Conservation (phyloP, 164 flowering plant genomes). For the Taxillus chinensis region DNA sequence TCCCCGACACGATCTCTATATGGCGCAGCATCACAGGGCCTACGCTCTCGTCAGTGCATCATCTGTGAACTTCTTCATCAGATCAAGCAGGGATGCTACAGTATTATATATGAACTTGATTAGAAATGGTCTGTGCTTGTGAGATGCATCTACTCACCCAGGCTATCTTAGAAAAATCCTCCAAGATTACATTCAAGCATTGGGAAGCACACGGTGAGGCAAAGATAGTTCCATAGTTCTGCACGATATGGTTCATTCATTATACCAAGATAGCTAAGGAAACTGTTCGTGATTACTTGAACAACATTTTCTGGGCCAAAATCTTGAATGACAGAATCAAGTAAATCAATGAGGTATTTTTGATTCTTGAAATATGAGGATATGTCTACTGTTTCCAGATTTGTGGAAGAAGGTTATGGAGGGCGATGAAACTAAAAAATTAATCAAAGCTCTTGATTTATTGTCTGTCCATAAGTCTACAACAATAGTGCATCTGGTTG, state of each 20-base stretch:
- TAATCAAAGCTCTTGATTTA: constrained; percentile 69
- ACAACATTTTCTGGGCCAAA: constrained; percentile 83
- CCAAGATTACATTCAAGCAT: constrained; percentile 70
- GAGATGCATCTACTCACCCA: constrained; percentile 75
- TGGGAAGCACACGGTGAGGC: constrained; percentile 82
- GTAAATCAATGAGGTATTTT: constrained; percentile 60
- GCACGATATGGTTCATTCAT: constrained; percentile 53
- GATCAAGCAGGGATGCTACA: constrained; percentile 54
- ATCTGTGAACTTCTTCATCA: constrained; percentile 75
- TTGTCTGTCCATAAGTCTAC: constrained; percentile 92
- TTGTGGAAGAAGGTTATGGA: constrained; percentile 80
- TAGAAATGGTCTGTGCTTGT: constrained; percentile 72
- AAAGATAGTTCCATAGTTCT: constrained; percentile 61
- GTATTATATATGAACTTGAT: constrained; percentile 73
- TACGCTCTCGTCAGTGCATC: too few relatives aligned
- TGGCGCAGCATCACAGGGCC: too few relatives aligned
- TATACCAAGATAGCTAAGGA: constrained; percentile 53
- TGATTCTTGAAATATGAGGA: constrained; percentile 64
- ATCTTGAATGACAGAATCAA: constrained; percentile 83
- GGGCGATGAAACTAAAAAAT: constrained; percentile 85
- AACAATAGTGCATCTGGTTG: constrained; percentile 72
- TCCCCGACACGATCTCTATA: too few relatives aligned
- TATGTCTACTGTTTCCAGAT: constrained; percentile 80
- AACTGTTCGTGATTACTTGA: constrained; percentile 70
- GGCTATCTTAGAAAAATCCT: constrained; percentile 81